phyloP scores from a whole-genome alignment of 371 early-diverging fungal genomes.

The Circinella umbellata region DNA sequence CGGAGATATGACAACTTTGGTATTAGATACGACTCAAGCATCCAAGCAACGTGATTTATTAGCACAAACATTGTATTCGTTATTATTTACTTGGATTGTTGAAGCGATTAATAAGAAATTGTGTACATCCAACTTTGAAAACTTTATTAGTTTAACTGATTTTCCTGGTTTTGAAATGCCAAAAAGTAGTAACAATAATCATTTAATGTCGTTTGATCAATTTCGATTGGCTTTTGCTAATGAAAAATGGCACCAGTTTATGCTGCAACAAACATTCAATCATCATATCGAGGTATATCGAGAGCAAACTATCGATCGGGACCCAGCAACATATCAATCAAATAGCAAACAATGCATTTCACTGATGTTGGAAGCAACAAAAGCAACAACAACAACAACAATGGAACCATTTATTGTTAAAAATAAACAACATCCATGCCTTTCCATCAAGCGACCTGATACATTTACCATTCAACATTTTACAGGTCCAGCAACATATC shows the following conservation, averaged over 20 bases:
- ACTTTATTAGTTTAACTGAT: constrained; percentile 71
- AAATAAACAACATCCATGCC: constrained; percentile 35
- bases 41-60: constrained; percentile 74
- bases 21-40: constrained; percentile 77
- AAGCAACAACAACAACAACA: constrained; percentile 31
- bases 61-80: constrained; percentile 76
- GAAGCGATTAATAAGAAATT: constrained; percentile 85
- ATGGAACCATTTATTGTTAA: constrained; percentile 29
- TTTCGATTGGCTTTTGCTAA: constrained; percentile 80
- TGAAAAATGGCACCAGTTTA: constrained; percentile 75
- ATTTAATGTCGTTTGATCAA: constrained; percentile 60
- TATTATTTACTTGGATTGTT: constrained; percentile 85
- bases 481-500: constrained; percentile 72
- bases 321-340: constrained; percentile 9
- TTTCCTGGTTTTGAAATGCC: constrained; percentile 47
- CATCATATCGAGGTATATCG: constrained; percentile 43
- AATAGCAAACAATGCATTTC: constrained; percentile 21
- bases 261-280: constrained; percentile 63
- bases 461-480: constrained; percentile 72
- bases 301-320: constrained; percentile 53
- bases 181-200: constrained; percentile 19
- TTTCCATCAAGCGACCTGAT: constrained; percentile 35
- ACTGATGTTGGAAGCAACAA: constrained; percentile 21
- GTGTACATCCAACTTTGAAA: constrained; percentile 57
- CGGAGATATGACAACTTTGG: constrained; percentile 82